Evolutionary conservation across 208 protist species (phyloP).

Genomic region (Trypanosoma platydactyli): DNA sequence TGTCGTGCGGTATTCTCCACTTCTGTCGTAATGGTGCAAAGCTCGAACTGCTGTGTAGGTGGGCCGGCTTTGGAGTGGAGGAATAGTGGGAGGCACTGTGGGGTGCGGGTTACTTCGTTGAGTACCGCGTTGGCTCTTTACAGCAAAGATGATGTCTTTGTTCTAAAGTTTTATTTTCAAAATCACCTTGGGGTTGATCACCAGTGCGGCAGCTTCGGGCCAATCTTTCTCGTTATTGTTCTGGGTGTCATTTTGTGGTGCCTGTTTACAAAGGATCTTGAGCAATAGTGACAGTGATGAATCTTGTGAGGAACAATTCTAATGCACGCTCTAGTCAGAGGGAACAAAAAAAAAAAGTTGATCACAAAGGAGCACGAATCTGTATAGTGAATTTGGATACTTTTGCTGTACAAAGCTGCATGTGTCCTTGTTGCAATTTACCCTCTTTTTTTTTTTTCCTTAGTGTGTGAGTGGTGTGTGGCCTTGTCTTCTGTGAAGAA

Average conservation of each 20-base stretch:
- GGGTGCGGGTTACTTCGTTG: constrained; percentile 31
- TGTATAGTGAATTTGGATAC: too few relatives aligned
- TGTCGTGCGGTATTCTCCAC: constrained; percentile 38
- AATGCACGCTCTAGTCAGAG: too few relatives aligned
- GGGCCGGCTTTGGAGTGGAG: constrained; percentile 31
- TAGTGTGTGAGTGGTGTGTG: neutral
- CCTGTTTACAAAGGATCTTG: constrained; percentile 68
- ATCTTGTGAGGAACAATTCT: neutral
- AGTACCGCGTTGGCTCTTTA: constrained; percentile 24
- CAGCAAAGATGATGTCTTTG: constrained; percentile 43
- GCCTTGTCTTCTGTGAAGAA: too few relatives aligned
- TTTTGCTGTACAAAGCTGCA: too few relatives aligned
- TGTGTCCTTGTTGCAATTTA: neutral
- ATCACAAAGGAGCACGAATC: neutral
- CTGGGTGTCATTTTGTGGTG: constrained; percentile 52
- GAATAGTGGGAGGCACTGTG: constrained; percentile 23
- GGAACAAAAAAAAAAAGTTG: neutral
- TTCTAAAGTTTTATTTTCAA: constrained; percentile 51
- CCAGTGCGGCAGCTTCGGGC: constrained; percentile 31
- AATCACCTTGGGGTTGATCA: constrained; percentile 24
- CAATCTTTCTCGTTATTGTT: constrained; percentile 33
- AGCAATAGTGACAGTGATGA: constrained; percentile 19
- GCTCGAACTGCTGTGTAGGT: constrained; percentile 41
- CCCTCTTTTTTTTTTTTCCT: neutral
- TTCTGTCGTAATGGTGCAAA: constrained; percentile 35